phyloP scores from a whole-genome alignment of 2,329 filamentous ascomycete species.

The Cephalotrichum gorgonifer region DNA sequence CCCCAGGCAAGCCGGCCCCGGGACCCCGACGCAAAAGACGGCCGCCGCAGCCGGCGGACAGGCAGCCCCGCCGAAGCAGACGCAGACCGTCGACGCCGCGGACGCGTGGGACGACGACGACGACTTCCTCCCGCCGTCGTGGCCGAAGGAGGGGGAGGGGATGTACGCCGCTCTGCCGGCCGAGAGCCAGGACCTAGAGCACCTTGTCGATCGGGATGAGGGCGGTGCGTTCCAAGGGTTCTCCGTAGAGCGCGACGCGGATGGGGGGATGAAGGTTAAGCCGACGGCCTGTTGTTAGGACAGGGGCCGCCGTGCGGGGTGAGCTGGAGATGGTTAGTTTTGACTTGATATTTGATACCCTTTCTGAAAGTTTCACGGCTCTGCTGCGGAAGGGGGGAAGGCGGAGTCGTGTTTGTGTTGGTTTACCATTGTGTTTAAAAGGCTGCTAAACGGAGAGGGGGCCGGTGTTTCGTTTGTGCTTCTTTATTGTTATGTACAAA shows the following conservation, averaged over 20 bases:
- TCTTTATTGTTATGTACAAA: no score
- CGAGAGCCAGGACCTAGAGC: slow-evolving; percentile 24
- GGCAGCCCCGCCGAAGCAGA: slow-evolving; percentile 10
- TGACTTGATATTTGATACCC: background rate
- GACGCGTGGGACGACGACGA: slow-evolving; percentile 18
- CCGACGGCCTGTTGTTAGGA: background rate
- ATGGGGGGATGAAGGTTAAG: background rate
- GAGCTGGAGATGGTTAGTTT: background rate
- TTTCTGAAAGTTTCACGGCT: background rate
- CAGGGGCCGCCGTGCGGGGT: background rate
- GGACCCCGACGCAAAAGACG: slow-evolving; percentile 5
- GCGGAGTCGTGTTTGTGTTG: slow-evolving; percentile 7
- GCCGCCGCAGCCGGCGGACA: background rate
- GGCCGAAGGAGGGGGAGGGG: slow-evolving; percentile 27
- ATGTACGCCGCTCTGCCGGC: slow-evolving; percentile 26
- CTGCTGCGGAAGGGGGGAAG: slow-evolving; percentile 7
- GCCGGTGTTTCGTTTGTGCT: no score
- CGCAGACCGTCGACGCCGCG: slow-evolving; percentile 11
- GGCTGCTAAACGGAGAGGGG: no score
- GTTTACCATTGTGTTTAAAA: background rate
- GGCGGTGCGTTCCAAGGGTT: slow-evolving; percentile 34
- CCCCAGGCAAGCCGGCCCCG: background rate
- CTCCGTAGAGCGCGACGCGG: slow-evolving; percentile 19
- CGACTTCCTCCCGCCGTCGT: slow-evolving; percentile 25
- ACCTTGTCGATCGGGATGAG: slow-evolving; percentile 27